These are phyloP conservation scores for Hippophae tibetana DNA, from an alignment of 306 rosid genomes.

Conservation along the genomic window DNA sequence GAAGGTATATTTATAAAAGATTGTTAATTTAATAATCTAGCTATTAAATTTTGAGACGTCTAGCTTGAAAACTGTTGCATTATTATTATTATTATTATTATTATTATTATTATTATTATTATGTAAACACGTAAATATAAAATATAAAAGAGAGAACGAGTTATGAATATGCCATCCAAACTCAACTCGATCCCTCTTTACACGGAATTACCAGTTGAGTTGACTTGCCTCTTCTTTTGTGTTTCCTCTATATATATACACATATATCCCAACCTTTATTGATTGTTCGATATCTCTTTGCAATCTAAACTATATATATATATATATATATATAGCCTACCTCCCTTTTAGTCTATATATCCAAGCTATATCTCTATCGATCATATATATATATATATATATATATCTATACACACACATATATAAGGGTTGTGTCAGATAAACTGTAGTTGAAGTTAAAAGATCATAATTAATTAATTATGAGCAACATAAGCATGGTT, in stretches of 20 bases:
- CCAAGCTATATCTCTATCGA: too few species aligned
- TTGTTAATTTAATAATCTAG: too few species aligned
- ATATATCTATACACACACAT: too few species aligned
- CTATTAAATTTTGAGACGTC: too few species aligned
- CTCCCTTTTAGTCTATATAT: not conserved
- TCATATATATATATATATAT: too few species aligned
- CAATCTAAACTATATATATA: not conserved
- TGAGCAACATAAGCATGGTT: slow-evolving; percentile 76
- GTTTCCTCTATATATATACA: slow-evolving; percentile 20
- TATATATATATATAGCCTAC: not conserved
- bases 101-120: too few species aligned
- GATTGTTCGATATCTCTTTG: slow-evolving; percentile 8
- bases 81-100: too few species aligned
- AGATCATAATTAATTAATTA: slow-evolving; percentile 14
- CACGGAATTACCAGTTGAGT: slow-evolving; percentile 48
- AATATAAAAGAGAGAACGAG: too few species aligned
- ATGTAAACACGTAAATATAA: too few species aligned
- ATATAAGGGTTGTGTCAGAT: not conserved
- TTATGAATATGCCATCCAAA: not conserved
- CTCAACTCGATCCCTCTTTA: slow-evolving; percentile 10
- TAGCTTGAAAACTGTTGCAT: too few species aligned
- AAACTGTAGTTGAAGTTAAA: not conserved
- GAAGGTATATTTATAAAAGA: too few species aligned
- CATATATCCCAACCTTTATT: slow-evolving; percentile 12
- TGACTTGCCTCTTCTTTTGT: slow-evolving; percentile 8